phyloP scores from a whole-genome alignment of 1,284 basidiomycete species.

The Fomes fomentarius region DNA sequence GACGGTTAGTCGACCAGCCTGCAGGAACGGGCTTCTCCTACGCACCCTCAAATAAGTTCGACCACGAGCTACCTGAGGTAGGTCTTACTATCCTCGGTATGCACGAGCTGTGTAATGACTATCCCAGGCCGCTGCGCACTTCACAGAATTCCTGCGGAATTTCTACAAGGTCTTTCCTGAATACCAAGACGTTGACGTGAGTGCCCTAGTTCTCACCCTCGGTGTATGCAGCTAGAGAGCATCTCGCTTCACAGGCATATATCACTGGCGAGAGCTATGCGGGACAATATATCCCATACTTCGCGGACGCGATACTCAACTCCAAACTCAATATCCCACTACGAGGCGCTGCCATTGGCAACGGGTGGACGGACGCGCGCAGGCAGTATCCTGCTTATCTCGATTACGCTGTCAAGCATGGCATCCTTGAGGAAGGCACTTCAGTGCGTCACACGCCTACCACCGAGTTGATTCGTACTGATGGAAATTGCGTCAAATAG shows the following conservation, averaged over 20 bases:
- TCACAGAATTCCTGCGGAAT: conserved; percentile 84
- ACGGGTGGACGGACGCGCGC: conserved; percentile 95
- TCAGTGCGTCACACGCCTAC: conserved; percentile 46
- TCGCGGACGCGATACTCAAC: conserved; percentile 81
- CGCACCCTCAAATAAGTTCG: conserved; percentile 83
- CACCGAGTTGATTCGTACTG: neutral
- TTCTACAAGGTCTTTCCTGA: conserved; percentile 95
- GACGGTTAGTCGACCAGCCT: conserved; percentile 86
- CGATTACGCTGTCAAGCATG: conserved; percentile 84
- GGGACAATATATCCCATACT: conserved; percentile 99
- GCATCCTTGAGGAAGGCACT: conserved; percentile 76
- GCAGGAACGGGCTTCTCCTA: conserved; percentile 96
- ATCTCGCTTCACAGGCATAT: conserved; percentile 80
- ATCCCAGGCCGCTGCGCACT: conserved; percentile 77
- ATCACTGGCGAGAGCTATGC: conserved; percentile 93
- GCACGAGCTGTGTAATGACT: conserved; percentile 7
- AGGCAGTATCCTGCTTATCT: conserved; percentile 91
- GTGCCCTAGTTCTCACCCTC: conserved; percentile 37
- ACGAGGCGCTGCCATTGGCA: conserved; percentile 89
- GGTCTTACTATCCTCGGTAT: conserved; percentile 13
- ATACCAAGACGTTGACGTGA: conserved; percentile 79
- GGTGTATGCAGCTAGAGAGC: too few relatives aligned
- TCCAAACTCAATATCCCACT: conserved; percentile 64
- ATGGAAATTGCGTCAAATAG: conserved; percentile 36
- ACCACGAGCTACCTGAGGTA: conserved; percentile 80